Evolutionary conservation across 148 eudicot species (phyloP).

Genomic region (Diospyros kaki): DNA sequence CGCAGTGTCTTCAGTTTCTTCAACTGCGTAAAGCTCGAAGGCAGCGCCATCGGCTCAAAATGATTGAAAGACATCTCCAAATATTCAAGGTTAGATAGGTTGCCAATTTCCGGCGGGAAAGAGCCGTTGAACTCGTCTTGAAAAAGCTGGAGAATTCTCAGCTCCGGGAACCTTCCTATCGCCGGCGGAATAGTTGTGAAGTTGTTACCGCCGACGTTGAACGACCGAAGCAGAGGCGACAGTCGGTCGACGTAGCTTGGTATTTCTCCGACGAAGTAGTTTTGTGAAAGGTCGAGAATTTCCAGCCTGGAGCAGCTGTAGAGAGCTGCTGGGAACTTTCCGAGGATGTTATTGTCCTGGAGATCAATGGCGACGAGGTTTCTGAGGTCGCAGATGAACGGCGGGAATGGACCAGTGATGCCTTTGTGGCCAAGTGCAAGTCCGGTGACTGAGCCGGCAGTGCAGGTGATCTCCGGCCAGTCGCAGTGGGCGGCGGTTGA

Average conservation of each 20-base stretch:
- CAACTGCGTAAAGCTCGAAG: conserved; percentile 7
- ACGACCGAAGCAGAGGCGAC: conserved; percentile 8
- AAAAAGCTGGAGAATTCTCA: not conserved
- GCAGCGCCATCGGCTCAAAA: not conserved
- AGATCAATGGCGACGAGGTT: conserved; percentile 27
- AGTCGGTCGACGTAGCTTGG: conserved; percentile 25
- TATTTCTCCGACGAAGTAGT: conserved; percentile 18
- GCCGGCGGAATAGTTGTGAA: conserved; percentile 19
- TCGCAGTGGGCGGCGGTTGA: conserved; percentile 24
- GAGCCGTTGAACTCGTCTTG: not conserved
- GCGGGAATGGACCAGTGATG: conserved; percentile 23
- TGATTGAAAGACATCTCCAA: conserved; percentile 5
- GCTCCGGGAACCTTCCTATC: conserved; percentile 13
- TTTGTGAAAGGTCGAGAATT: conserved; percentile 25
- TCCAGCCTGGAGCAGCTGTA: conserved; percentile 34
- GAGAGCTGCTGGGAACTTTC: conserved; percentile 28
- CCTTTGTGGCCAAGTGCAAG: conserved; percentile 7
- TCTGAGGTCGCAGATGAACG: conserved; percentile 30
- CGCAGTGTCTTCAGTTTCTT: not conserved
- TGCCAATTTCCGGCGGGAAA: not conserved
- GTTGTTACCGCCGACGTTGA: conserved; percentile 14
- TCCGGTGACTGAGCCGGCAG: conserved; percentile 14
- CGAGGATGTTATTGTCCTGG: conserved; percentile 19
- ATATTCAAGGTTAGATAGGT: not conserved
- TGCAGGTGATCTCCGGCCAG: conserved; percentile 38